A percentile compares a stretch with the other conserved stretches of the same genome.
Conservation (phyloP, 768 basidiomycete genomes). For the Boletales sp. region DNA sequence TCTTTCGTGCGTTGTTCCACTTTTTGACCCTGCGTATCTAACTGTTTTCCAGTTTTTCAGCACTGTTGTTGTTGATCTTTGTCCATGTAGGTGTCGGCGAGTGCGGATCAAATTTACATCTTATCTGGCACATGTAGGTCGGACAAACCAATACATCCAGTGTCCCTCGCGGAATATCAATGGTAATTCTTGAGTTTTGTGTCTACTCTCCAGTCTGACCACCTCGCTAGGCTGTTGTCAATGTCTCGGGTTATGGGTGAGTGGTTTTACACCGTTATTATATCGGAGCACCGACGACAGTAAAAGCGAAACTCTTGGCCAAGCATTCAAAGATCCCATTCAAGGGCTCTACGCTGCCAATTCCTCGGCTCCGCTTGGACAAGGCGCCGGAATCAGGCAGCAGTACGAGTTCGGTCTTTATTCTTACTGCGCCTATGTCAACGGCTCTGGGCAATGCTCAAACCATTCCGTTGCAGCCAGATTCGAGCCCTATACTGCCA, state of each 20-base stretch:
- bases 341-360: conserved; percentile 64
- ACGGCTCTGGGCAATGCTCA: conserved; percentile 60
- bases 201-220: conserved; percentile 13
- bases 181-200: conserved; percentile 46
- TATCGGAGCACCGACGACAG: not conserved
- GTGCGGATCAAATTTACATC: conserved; percentile 16
- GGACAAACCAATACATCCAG: conserved; percentile 78
- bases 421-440: conserved; percentile 71
- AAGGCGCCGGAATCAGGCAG: conserved; percentile 58
- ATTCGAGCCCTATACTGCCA: conserved; percentile 62
- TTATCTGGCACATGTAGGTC: conserved; percentile 44
- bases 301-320: conserved; percentile 46
- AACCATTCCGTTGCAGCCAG: conserved; percentile 54
- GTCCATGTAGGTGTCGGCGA: conserved; percentile 57
- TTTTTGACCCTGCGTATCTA: conserved; percentile 8
- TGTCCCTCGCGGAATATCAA: conserved; percentile 66
- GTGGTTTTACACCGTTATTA: conserved; percentile 13
- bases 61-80: conserved; percentile 67
- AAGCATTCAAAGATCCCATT: conserved; percentile 54
- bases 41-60: conserved; percentile 21
- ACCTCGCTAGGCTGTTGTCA: conserved; percentile 53
- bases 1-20: conserved; percentile 53
- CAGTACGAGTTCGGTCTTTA: conserved; percentile 80
- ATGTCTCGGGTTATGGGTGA: conserved; percentile 71
- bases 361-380: conserved; percentile 56